Evolutionary conservation across 208 protist species (phyloP).

Genomic region (Novymonas esmeraldas): DNA sequence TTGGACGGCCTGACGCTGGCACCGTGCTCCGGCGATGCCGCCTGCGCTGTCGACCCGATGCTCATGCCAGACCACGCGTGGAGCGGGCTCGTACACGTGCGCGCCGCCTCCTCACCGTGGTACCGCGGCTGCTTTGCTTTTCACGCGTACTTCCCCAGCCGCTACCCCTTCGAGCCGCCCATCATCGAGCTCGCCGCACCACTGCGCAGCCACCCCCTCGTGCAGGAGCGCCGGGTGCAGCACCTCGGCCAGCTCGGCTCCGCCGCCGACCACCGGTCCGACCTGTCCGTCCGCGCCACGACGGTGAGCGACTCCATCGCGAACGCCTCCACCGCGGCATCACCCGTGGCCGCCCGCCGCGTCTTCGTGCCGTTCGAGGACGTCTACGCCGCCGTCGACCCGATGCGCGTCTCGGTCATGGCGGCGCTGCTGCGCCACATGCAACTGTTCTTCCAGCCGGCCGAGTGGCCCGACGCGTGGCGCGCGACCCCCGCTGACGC

Average conservation of each 20-base stretch:
- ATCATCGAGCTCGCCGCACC: constrained; percentile 43
- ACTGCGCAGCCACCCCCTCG: constrained; percentile 65
- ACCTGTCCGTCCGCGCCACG: background rate
- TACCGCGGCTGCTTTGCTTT: constrained; percentile 68
- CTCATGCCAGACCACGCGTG: constrained; percentile 27
- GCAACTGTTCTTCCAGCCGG: constrained; percentile 53
- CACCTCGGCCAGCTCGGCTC: constrained; percentile 5
- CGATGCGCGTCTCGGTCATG: constrained; percentile 78
- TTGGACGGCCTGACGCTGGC: constrained; percentile 5
- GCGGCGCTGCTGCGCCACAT: constrained; percentile 55
- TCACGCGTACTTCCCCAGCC: constrained; percentile 50
- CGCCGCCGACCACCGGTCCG: background rate
- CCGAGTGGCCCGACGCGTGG: constrained; percentile 45
- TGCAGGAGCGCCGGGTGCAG: constrained; percentile 30
- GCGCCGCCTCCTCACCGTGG: constrained; percentile 56
- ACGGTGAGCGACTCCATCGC: background rate
- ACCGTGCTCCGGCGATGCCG: background rate
- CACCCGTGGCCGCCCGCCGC: constrained; percentile 3
- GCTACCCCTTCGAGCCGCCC: constrained; percentile 73
- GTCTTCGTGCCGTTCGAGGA: constrained; percentile 52
- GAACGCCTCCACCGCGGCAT: background rate
- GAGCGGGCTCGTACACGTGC: constrained; percentile 57
- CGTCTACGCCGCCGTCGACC: constrained; percentile 60
- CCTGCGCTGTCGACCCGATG: constrained; percentile 18
- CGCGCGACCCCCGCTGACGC: background rate